These are phyloP conservation scores for Musa itinerans DNA, from an alignment of 176 grass and related monocot species.

Conservation along the genomic window DNA sequence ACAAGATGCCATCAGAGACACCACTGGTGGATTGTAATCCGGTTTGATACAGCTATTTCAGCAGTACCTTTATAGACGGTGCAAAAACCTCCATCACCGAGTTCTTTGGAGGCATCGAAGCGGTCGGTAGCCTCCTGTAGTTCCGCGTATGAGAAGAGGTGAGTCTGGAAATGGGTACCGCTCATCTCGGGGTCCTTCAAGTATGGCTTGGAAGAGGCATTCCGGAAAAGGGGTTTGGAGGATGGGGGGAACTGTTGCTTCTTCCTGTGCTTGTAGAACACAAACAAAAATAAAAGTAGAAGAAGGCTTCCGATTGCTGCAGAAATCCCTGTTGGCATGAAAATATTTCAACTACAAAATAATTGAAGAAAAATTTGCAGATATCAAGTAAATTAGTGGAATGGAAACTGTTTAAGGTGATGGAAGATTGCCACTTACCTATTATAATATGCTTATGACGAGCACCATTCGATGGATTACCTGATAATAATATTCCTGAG, in stretches of 20 bases:
- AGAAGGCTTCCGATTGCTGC: background rate
- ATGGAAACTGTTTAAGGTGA: too few species aligned
- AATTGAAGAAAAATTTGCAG: background rate
- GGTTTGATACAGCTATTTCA: background rate
- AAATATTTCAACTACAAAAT: background rate
- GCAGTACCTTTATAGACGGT: constrained; percentile 13
- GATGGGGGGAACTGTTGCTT: background rate
- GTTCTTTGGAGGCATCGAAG: constrained; percentile 12
- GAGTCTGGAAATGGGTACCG: background rate
- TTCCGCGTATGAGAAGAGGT: constrained; percentile 4
- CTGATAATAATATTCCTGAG: background rate
- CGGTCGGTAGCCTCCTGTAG: background rate
- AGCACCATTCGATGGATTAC: background rate
- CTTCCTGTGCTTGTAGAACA: background rate
- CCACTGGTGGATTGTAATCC: too few species aligned
- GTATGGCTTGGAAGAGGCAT: background rate
- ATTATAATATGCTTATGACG: too few species aligned
- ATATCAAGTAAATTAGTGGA: background rate
- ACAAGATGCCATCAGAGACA: background rate
- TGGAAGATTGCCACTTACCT: background rate
- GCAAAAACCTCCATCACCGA: constrained; percentile 9
- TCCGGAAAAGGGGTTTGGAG: background rate
- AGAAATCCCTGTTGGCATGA: background rate
- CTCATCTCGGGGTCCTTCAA: background rate
- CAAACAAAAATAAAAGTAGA: background rate